A percentile compares a stretch with the other conserved stretches of the same genome.
phyloP scores from a whole-genome alignment of 2,329 filamentous ascomycete genomes.

The Coleophoma eucalyptorum region DNA sequence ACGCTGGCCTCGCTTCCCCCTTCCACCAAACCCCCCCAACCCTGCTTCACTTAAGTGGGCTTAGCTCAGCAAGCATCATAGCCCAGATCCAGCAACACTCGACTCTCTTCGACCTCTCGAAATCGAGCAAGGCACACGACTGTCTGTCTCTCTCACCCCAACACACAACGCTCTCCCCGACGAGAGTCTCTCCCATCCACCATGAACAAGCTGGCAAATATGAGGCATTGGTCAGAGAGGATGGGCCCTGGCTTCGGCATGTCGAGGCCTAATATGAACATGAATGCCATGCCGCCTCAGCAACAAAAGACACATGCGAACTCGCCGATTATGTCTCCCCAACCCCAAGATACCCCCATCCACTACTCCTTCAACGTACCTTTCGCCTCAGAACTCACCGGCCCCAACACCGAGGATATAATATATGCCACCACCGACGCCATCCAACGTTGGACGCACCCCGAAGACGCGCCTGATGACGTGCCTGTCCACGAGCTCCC shows the following conservation, averaged over 20 bases:
- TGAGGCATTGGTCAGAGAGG: constrained; percentile 69
- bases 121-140: constrained; percentile 4
- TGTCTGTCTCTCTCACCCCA: constrained; percentile 1
- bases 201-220: constrained; percentile 70
- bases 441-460: constrained; percentile 89
- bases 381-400: constrained; percentile 86
- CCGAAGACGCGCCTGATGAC: constrained; percentile 79
- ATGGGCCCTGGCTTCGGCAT: constrained; percentile 67
- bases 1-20: no score
- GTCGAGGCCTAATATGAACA: constrained; percentile 43
- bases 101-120: background rate
- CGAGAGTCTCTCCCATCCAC: constrained; percentile 27
- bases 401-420: constrained; percentile 91
- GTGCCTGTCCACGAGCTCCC: constrained; percentile 85
- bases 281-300: constrained; percentile 46
- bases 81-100: constrained; percentile 6
- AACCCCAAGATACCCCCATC: constrained; percentile 72
- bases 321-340: constrained; percentile 61
- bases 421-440: constrained; percentile 87
- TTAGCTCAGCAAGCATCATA: background rate
- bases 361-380: constrained; percentile 97
- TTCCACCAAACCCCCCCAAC: background rate
- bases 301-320: constrained; percentile 50
- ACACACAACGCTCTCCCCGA: constrained; percentile 3
- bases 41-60: constrained; percentile 2